Conservation (phyloP, 305 asterid genomes). For the Fraxinus xanthoxyloides region DNA sequence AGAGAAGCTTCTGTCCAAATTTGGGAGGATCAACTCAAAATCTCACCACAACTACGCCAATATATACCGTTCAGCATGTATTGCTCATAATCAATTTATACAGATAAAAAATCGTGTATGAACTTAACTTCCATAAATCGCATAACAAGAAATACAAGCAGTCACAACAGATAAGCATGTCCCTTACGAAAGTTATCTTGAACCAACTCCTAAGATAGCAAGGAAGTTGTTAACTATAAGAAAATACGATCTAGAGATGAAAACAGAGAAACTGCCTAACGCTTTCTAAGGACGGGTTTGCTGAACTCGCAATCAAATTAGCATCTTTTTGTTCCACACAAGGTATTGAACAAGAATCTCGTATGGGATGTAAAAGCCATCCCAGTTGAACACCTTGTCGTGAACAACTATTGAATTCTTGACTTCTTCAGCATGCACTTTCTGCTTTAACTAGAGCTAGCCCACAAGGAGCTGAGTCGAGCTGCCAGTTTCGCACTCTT, state of each 20-base stretch:
- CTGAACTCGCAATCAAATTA: background rate
- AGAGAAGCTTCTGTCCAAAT: background rate
- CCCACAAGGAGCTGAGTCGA: constrained; percentile 72
- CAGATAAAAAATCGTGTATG: background rate
- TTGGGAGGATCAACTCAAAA: background rate
- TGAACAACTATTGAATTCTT: background rate
- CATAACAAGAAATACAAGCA: background rate
- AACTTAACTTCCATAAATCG: background rate
- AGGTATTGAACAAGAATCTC: background rate
- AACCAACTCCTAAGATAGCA: background rate
- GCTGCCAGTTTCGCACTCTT: constrained; percentile 96
- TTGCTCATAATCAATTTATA: background rate
- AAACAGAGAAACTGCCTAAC: background rate
- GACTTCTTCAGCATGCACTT: background rate
- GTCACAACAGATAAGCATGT: background rate
- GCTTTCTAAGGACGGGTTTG: background rate
- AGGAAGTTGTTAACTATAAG: background rate
- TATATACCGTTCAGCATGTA: background rate
- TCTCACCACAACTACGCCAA: background rate
- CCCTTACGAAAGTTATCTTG: background rate
- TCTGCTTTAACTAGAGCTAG: constrained; percentile 36
- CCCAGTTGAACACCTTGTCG: background rate
- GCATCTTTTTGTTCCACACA: background rate
- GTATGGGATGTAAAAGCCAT: background rate
- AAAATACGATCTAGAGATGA: background rate